Evolutionary conservation across 192 early-diverging fungal species (phyloP).

Genomic region (Radiomyces spectabilis): DNA sequence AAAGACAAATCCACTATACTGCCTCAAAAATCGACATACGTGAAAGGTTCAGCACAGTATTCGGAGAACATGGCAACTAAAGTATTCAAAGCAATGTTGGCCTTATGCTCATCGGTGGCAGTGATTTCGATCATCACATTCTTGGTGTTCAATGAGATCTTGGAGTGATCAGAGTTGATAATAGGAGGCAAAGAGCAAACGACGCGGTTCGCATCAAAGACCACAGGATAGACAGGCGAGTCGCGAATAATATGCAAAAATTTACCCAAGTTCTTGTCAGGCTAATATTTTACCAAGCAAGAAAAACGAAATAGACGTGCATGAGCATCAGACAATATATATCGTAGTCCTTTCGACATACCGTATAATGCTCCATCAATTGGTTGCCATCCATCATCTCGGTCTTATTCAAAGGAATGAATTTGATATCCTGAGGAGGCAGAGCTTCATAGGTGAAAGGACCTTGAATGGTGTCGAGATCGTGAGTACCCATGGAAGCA

Average conservation of each 20-base stretch:
- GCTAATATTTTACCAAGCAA: conserved; percentile 22
- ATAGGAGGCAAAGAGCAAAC: conserved; percentile 97
- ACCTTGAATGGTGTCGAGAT: conserved; percentile 88
- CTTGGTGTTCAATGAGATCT: conserved; percentile 89
- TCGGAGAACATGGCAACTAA: conserved; percentile 93
- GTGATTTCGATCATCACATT: conserved; percentile 99
- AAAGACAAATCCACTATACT: conserved; percentile 1
- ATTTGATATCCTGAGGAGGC: conserved; percentile 84
- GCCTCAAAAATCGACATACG: conserved; percentile 42
- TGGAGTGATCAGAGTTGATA: conserved; percentile 98
- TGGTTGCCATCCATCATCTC: conserved; percentile 80
- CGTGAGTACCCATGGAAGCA: conserved; percentile 97
- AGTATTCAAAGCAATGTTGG: conserved; percentile 88
- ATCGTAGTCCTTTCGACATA: conserved; percentile 32
- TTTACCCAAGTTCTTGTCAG: conserved; percentile 77
- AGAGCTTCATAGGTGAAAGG: conserved; percentile 96
- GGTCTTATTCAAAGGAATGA: conserved; percentile 88
- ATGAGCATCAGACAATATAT: not conserved
- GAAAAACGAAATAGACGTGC: conserved; percentile 1
- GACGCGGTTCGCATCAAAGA: conserved; percentile 74
- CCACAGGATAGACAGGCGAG: conserved; percentile 83
- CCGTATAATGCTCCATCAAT: conserved; percentile 80
- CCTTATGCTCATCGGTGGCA: conserved; percentile 94
- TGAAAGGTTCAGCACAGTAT: conserved; percentile 87
- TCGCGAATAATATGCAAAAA: conserved; percentile 92